Conservation (phyloP, 768 basidiomycete species). For the Russula ochroleuca region DNA sequence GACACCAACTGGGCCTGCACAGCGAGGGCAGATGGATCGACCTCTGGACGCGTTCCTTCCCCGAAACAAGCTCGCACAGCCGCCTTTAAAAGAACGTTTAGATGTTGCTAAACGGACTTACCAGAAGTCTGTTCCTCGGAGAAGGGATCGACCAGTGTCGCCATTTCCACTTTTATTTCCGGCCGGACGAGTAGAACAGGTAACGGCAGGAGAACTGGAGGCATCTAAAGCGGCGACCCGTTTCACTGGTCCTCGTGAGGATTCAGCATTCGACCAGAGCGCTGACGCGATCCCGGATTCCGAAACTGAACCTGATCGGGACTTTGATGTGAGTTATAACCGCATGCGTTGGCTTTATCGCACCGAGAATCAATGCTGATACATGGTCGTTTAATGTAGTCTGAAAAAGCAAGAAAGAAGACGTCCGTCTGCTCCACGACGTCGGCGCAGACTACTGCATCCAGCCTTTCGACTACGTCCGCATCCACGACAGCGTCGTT, state of each 20-base stretch:
- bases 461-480: conserved; percentile 14
- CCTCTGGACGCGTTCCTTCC: not conserved
- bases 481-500: conserved; percentile 17
- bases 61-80: not conserved
- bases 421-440: conserved; percentile 17
- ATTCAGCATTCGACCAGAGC: not conserved
- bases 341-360: not conserved
- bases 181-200: not conserved
- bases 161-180: conserved; percentile 15
- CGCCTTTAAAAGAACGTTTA: not conserved
- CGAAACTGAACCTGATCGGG: conserved; percentile 25
- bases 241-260: conserved; percentile 2
- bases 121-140: not conserved
- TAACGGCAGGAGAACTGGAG: not conserved
- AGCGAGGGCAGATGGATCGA: conserved; percentile 2
- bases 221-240: not conserved
- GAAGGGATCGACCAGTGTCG: conserved; percentile 14
- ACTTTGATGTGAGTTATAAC: conserved; percentile 22
- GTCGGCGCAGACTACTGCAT: conserved; percentile 12
- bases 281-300: conserved; percentile 24
- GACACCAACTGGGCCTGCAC: not conserved
- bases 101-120: not conserved
- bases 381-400: conserved; percentile 3
- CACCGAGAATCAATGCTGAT: not conserved
- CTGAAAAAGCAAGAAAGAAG: conserved; percentile 23